Base-by-base conservation (phyloP, 805 yeast species). In the Zygosaccharomyces siamensis region DNA sequence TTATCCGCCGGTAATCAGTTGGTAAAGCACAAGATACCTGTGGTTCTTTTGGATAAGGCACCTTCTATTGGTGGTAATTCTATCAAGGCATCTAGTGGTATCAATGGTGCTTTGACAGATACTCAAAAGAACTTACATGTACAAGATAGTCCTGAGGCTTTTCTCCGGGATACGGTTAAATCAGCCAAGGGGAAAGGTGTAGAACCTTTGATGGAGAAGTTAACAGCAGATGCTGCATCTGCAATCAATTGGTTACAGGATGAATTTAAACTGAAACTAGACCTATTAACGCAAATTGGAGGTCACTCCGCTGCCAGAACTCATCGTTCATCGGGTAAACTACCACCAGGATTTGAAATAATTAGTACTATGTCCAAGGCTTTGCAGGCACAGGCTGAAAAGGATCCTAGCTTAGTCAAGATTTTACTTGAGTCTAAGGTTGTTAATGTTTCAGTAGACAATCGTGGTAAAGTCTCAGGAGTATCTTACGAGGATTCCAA, bases 281-380 rank as follows among this genome's bases (percentile, higher is more conserved):
- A 85, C 6, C 72, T 82, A 12, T 84, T 87, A 10, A 77, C 87
- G n/a, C 78, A 86, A 57, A 67, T 87, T 38, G 95, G 95, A 24
- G 96, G 96, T 2, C 95, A 87, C 61, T 81, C 89, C 1, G 79
- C 75, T 43, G 81, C 88, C 18, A 74, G 96, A 64, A 87, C 96
- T 1, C 95, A 87, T 63, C 75, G 95, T 57, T 90, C 95, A 1
- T 76, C 78, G 6, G 73, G 74, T 1, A 72, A 71, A 10, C 60
- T 77, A 14, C 83, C 84, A 11, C 85, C 85, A 3, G 85, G 85
- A 0, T 77, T 73, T 63, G 83, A 79, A 39, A 78, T 80, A 14
- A 70, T 80, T 1, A 72, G 77, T 5, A 69, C 76, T 4, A 60
- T 79, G 43, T 66, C 72, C 37, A 69, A 70, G 38, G 62, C 62